Conservation (phyloP, 2,329 filamentous ascomycete species). For the Diplocarpon rosae region DNA sequence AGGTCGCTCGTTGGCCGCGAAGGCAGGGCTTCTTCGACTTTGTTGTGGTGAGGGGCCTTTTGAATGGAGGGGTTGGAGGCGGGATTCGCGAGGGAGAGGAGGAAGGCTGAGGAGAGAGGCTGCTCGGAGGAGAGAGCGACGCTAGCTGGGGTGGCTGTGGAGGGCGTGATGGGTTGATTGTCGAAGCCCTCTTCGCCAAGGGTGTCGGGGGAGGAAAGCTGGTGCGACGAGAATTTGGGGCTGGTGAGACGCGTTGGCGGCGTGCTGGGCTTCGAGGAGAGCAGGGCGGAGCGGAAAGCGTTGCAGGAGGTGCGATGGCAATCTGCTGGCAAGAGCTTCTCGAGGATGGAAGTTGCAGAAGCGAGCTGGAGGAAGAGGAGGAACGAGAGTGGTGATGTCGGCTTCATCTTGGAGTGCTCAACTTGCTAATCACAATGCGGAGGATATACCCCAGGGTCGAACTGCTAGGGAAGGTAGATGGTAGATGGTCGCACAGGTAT, state of each 20-base stretch:
- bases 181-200: constrained; percentile 14
- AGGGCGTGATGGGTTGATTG: constrained; percentile 20
- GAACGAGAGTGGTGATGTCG: constrained; percentile 19
- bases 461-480: no score
- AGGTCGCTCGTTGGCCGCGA: constrained; percentile 20
- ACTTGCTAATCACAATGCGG: no score
- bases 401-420: constrained; percentile 12
- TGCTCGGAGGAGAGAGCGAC: constrained; percentile 15
- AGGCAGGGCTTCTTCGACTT: constrained; percentile 1
- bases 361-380: constrained; percentile 19
- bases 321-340: constrained; percentile 4
- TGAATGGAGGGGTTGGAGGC: constrained; percentile 3
- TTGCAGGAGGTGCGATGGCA: constrained; percentile 7
- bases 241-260: constrained; percentile 11
- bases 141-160: constrained; percentile 12
- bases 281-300: constrained; percentile 4
- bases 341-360: constrained; percentile 12
- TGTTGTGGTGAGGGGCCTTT: constrained; percentile 1
- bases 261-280: constrained; percentile 9
- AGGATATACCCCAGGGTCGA: no score
- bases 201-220: constrained; percentile 8
- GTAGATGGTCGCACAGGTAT: no score
- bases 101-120: constrained; percentile 18
- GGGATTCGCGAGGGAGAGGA: constrained; percentile 17
- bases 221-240: constrained; percentile 21